Conservation (phyloP, 805 yeast genomes). For the Suhomyces xylopsoci region DNA sequence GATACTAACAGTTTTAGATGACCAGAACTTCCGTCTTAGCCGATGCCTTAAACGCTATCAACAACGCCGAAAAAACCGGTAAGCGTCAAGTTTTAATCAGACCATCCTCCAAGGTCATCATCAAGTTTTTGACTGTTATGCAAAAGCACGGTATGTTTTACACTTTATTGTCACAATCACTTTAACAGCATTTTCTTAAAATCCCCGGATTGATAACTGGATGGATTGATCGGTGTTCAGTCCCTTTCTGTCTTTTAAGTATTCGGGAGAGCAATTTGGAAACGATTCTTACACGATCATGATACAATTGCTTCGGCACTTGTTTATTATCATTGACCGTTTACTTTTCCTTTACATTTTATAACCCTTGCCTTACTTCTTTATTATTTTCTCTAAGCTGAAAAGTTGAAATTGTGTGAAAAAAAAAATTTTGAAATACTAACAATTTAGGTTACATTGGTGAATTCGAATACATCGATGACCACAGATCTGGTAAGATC, state of each 20-base stretch:
- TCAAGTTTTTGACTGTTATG: slow-evolving; percentile 94
- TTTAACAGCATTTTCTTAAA: not conserved
- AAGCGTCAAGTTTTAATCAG: slow-evolving; percentile 97
- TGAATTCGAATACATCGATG: slow-evolving; percentile 97
- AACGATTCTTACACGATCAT: slow-evolving; percentile 67
- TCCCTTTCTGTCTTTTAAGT: slow-evolving; percentile 97
- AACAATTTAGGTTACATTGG: slow-evolving; percentile 67
- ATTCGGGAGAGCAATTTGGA: slow-evolving; percentile 79
- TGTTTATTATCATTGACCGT: slow-evolving; percentile 42
- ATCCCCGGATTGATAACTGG: slow-evolving; percentile 97
- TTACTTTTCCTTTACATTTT: slow-evolving; percentile 65
- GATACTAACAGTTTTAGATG: slow-evolving; percentile 42
- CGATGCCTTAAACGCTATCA: slow-evolving; percentile 96
- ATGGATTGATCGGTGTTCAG: slow-evolving; percentile 83
- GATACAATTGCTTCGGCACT: slow-evolving; percentile 21
- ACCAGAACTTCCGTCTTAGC: slow-evolving; percentile 98
- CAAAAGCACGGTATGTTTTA: slow-evolving; percentile 79
- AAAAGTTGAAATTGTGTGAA: not conserved
- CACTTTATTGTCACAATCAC: not conserved
- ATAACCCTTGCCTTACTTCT: not conserved
- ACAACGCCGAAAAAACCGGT: slow-evolving; percentile 99
- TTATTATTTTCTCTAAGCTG: not conserved
- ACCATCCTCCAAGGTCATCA: slow-evolving; percentile 97
- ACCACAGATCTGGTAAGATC: slow-evolving; percentile 98
- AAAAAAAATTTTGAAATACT: slow-evolving; percentile 12